Percentiles rank a stretch among this genome's conserved stretches.
Conservation (phyloP, 768 basidiomycete species). For the Termitomyces sp. region DNA sequence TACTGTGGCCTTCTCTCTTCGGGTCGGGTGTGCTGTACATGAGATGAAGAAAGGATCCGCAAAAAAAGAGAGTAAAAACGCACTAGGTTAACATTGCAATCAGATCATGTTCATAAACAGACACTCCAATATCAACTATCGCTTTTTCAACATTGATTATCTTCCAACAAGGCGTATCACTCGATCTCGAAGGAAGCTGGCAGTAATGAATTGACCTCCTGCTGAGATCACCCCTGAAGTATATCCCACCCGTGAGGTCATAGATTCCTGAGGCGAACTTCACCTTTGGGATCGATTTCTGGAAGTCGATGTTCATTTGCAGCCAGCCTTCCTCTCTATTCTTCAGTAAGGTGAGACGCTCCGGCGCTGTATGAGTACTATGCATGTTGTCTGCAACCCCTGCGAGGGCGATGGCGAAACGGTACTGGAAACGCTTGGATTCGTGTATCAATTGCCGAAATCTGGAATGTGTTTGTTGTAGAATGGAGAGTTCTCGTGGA, state of each 20-base stretch:
- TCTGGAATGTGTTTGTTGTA: slow-evolving; percentile 15
- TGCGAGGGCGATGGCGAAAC: slow-evolving; percentile 18
- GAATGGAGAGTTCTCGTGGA: slow-evolving; percentile 18
- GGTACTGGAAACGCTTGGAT: slow-evolving; percentile 28
- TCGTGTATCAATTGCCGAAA: slow-evolving; percentile 20
- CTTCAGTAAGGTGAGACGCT: slow-evolving; percentile 22
- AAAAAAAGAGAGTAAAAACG: slow-evolving; percentile 7
- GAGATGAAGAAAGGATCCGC: background rate
- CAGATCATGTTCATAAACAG: slow-evolving; percentile 37
- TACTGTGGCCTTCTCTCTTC: background rate
- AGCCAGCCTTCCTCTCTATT: slow-evolving; percentile 26
- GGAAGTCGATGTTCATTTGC: slow-evolving; percentile 19
- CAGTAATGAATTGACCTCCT: slow-evolving; percentile 24
- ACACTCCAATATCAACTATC: slow-evolving; percentile 37
- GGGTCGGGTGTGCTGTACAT: background rate
- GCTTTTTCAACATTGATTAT: slow-evolving; percentile 19
- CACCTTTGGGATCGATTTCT: slow-evolving; percentile 18
- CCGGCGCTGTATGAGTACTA: background rate
- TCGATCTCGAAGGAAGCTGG: slow-evolving; percentile 22
- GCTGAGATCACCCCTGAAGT: slow-evolving; percentile 28
- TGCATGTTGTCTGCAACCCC: slow-evolving; percentile 25
- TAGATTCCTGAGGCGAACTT: slow-evolving; percentile 31
- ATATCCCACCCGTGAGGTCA: slow-evolving; percentile 34
- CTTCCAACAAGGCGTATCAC: slow-evolving; percentile 23
- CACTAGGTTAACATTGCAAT: slow-evolving; percentile 35